These are phyloP conservation scores for Setomelanomma holmii DNA, from an alignment of 2,329 filamentous ascomycete genomes.

Conservation along the genomic window DNA sequence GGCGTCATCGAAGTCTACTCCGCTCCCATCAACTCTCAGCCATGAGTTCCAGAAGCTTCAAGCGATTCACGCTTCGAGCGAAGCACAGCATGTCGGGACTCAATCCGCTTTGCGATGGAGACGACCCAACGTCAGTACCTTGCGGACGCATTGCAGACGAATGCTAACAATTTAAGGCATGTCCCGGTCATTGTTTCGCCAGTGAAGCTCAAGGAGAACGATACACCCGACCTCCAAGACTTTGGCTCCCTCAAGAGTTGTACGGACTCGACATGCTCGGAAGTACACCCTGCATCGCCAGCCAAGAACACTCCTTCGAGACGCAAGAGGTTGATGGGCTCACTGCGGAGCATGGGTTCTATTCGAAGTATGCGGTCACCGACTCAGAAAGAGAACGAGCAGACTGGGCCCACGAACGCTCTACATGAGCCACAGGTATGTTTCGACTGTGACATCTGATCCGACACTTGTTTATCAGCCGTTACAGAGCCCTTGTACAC, in stretches of 20 bases:
- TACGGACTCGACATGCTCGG: slow-evolving; percentile 4
- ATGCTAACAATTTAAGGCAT: slow-evolving; percentile 9
- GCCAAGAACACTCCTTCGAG: slow-evolving; percentile 33
- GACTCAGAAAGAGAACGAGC: slow-evolving; percentile 20
- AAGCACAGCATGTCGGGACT: slow-evolving; percentile 42
- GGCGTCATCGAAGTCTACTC: no score
- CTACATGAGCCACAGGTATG: slow-evolving; percentile 12
- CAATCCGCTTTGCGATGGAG: slow-evolving; percentile 24
- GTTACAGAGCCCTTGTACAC: slow-evolving; percentile 19
- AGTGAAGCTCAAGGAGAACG: slow-evolving; percentile 14
- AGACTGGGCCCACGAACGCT: slow-evolving; percentile 1
- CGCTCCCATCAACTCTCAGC: no score
- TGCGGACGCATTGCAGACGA: not conserved
- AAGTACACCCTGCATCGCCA: slow-evolving; percentile 17
- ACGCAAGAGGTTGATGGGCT: slow-evolving; percentile 35
- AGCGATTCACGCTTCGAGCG: slow-evolving; percentile 32
- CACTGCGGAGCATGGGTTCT: slow-evolving; percentile 37
- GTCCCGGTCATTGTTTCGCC: not conserved
- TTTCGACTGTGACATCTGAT: not conserved
- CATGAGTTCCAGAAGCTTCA: slow-evolving; percentile 32
- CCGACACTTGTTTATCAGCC: not conserved
- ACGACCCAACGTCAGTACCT: slow-evolving; percentile 3
- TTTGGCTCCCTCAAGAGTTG: slow-evolving; percentile 10
- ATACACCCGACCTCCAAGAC: slow-evolving; percentile 18
- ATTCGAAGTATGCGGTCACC: slow-evolving; percentile 30